These are phyloP conservation scores for Pseudogymnoascus pannorum DNA, from an alignment of 2,329 filamentous ascomycete genomes.

Conservation along the genomic window DNA sequence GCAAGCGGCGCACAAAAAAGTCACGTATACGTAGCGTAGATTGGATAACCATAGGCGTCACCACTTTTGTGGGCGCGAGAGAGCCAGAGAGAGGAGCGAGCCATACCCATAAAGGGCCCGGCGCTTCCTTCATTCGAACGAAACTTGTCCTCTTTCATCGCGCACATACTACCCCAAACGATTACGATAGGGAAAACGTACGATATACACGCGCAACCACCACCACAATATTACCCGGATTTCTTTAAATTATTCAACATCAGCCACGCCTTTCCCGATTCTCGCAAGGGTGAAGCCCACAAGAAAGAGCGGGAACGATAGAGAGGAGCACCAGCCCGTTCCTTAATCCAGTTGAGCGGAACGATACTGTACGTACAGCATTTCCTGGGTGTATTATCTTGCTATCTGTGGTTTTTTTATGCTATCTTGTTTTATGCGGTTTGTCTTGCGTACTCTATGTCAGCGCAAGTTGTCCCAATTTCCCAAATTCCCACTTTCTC, in stretches of 20 bases:
- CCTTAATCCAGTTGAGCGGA: not conserved
- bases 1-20: not conserved
- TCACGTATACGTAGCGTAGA: too few relatives aligned
- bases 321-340: too few relatives aligned
- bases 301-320: not conserved
- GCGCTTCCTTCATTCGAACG: not conserved
- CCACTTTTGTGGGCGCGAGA: too few relatives aligned
- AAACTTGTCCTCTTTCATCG: slow-evolving; percentile 7
- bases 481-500: too few relatives aligned
- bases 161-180: not conserved
- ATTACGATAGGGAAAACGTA: too few relatives aligned
- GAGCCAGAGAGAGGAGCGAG: too few relatives aligned
- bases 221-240: too few relatives aligned
- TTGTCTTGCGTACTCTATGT: too few relatives aligned
- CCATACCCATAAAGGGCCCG: slow-evolving; percentile 1
- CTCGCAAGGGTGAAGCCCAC: not conserved
- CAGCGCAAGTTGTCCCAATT: too few relatives aligned
- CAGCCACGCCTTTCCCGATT: not conserved
- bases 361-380: not conserved
- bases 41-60: too few relatives aligned
- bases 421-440: not conserved
- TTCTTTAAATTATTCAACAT: not conserved
- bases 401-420: not conserved
- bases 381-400: not conserved
- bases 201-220: too few relatives aligned